Evolutionary conservation across 176 grass and related monocot genomes (phyloP), one percentile per base, ranked within the genome.

Genomic region (Bothriochloa decipiens): DNA sequence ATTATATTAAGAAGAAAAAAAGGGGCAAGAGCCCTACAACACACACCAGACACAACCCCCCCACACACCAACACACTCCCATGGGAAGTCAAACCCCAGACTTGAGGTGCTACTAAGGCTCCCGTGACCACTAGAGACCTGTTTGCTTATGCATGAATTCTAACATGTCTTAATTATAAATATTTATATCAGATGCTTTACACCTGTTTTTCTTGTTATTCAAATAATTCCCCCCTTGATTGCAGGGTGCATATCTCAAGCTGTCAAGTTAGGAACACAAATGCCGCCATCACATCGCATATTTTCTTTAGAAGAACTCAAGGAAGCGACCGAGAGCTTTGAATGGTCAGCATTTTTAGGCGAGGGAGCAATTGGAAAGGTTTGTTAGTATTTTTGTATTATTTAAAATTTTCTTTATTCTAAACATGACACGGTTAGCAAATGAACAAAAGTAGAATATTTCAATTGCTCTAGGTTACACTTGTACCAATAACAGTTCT

Each of bases 301-400:
- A 22, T 98, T 98, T 90, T 93, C 89, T 83, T 83, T 95, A 78
- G 96, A 98, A 88, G 96, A 98, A 81, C 86, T 98, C 57, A 98
- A 95, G 83, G 93, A 93, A 90, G 91, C 96, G 7, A 95, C 96
- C 80, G 93, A 93, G 76, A 87, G 85, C 81, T 98, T 98, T 67
- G 91, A 93, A 74, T 33, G 57, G 11, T 90, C 89, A 20, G 78
- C 89, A 76, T 95, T 88, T 89, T 87, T 98, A 82, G 92, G 96
- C 20, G 96, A 98, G 77, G 96, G 96, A n/a, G 90, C 96, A 85
- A 93, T 90, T 75, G 96, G 96, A 83, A 98, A 98, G 96, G 96
- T 98, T 84, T 71, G 64, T 62, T 78, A 7, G 3, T 68, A 26
- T 65, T 65, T 78, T 78, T 74, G 17, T 66, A 33, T 23, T 7